phyloP scores from a whole-genome alignment of 2,329 filamentous ascomycete species.

The Coniochaeta sp. region DNA sequence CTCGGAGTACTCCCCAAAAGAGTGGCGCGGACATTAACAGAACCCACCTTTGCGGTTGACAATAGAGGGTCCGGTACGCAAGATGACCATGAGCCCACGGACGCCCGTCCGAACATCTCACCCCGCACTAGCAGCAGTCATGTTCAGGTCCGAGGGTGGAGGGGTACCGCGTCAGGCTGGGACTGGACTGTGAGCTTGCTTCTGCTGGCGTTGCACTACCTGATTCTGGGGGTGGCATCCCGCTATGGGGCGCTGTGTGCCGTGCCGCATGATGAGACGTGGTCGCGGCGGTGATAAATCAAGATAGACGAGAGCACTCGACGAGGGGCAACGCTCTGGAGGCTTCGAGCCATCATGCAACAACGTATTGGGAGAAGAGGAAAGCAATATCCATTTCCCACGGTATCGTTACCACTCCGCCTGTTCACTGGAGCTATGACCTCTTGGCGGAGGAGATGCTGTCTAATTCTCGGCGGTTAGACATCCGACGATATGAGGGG shows the following conservation, averaged over 20 bases:
- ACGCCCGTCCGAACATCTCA: background rate
- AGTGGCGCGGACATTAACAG: background rate
- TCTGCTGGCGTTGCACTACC: slow-evolving; percentile 27
- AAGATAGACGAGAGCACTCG: no score
- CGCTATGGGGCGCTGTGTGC: slow-evolving; percentile 25
- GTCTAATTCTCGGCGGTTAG: slow-evolving; percentile 6
- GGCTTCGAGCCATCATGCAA: background rate
- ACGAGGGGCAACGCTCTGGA: background rate
- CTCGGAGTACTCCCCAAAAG: background rate
- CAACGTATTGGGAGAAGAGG: background rate
- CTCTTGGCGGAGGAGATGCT: background rate
- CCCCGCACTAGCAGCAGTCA: background rate
- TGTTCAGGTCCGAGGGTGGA: background rate
- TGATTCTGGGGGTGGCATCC: slow-evolving; percentile 22
- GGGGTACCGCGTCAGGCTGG: slow-evolving; percentile 15
- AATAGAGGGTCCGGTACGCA: slow-evolving; percentile 7
- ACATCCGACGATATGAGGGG: slow-evolving; percentile 10
- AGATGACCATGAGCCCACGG: background rate
- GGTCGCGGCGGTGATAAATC: background rate
- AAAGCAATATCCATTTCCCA: background rate
- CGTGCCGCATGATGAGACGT: background rate
- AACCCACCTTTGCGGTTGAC: background rate
- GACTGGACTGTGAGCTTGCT: slow-evolving; percentile 24
- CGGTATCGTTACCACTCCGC: background rate
- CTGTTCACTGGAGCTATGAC: background rate